These are phyloP conservation scores for Cadophora sp. DNA, from an alignment of 2,329 filamentous ascomycete genomes.

Conservation along the genomic window DNA sequence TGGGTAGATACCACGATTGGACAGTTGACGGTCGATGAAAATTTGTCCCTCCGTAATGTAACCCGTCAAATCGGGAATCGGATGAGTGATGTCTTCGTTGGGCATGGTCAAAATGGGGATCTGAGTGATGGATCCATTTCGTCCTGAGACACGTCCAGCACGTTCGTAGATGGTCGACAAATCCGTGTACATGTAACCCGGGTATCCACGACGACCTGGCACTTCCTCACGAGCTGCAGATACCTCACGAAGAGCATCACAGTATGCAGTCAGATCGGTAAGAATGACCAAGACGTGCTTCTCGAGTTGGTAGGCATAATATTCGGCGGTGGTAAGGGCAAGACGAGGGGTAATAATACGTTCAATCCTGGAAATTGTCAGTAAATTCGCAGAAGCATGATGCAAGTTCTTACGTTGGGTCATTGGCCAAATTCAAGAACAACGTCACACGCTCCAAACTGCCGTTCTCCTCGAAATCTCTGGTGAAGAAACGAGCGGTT, in stretches of 20 bases:
- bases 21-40: slow-evolving; percentile 89
- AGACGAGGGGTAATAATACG: slow-evolving; percentile 99
- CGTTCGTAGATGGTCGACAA: slow-evolving; percentile 99
- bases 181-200: slow-evolving; percentile 99
- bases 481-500: slow-evolving; percentile 96
- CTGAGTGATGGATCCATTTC: slow-evolving; percentile 98
- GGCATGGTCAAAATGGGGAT: slow-evolving; percentile 99
- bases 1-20: slow-evolving; percentile 98
- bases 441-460: slow-evolving; percentile 96
- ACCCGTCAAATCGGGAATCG: slow-evolving; percentile 97
- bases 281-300: slow-evolving; percentile 99
- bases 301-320: slow-evolving; percentile 99
- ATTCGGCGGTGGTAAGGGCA: slow-evolving; percentile 96
- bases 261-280: slow-evolving; percentile 97
- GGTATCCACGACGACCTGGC: slow-evolving; percentile 97
- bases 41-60: slow-evolving; percentile 99
- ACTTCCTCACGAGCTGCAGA: slow-evolving; percentile 98
- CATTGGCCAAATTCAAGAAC: slow-evolving; percentile 99
- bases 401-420: slow-evolving; percentile 78
- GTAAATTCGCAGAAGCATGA: not conserved
- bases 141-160: slow-evolving; percentile 94
- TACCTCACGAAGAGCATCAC: slow-evolving; percentile 97
- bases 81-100: slow-evolving; percentile 99
- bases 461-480: slow-evolving; percentile 99
- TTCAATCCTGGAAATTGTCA: slow-evolving; percentile 73